Percentiles rank a stretch among this genome's conserved stretches.
Evolutionary conservation across 2,329 filamentous ascomycete species (phyloP).

Genomic region (Paraphoma chrysanthemicola): DNA sequence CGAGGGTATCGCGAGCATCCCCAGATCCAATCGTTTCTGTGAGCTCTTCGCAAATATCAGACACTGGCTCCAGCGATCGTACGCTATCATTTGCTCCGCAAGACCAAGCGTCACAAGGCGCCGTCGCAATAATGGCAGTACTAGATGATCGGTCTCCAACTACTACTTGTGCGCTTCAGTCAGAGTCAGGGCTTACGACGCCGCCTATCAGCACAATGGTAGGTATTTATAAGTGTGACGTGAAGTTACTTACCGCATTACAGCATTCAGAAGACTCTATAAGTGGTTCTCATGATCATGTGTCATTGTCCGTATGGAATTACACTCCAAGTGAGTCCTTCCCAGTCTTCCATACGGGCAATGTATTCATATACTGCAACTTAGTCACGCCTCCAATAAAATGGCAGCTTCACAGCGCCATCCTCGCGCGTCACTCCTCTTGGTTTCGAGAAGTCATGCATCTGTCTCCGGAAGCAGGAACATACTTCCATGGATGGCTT

Average conservation of each 20-base stretch:
- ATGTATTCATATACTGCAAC: conserved; percentile 5
- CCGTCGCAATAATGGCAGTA: too few species aligned
- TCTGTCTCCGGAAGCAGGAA: not conserved
- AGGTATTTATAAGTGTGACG: not conserved
- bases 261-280: not conserved
- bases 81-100: not conserved
- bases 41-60: too few species aligned
- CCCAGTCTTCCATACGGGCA: conserved; percentile 6
- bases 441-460: conserved; percentile 17
- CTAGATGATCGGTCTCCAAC: not conserved
- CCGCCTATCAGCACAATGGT: not conserved
- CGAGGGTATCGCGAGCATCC: not conserved
- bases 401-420: conserved; percentile 21
- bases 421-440: conserved; percentile 14
- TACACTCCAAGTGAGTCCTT: conserved; percentile 1
- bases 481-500: not conserved
- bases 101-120: too few species aligned
- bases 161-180: not conserved
- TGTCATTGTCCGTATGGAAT: not conserved
- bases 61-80: not conserved
- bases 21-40: too few species aligned
- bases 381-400: not conserved
- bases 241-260: not conserved
- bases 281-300: not conserved
- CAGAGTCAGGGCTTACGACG: not conserved